Base-by-base conservation (phyloP, 208 protist genomes). In the Plasmodiophora brassicae region DNA sequence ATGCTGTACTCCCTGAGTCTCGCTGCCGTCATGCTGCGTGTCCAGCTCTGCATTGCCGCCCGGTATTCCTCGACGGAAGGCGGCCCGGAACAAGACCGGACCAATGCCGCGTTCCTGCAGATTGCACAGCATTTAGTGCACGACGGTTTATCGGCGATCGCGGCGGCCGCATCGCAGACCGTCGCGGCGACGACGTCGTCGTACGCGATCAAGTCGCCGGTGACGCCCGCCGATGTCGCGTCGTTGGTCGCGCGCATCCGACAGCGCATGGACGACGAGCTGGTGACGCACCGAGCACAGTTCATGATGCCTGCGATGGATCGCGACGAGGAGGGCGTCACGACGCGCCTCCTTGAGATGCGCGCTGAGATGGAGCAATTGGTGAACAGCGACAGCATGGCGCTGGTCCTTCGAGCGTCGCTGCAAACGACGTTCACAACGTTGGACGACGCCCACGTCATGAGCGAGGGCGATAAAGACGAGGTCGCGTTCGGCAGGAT, bases 1-100 rank as follows among this genome's bases (percentile, higher is more conserved):
- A 78, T 78, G 5, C n/a, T 38, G 14, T 78, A 78, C n/a, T 44
- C 32, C 65, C 5, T 78, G 5, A 36, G 14, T 5, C 20, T 78
- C 32, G n/a, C 32, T 38, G 5, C 14, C 5, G n/a, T 78, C 5
- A 8, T 78, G 14, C 41, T 78, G n/a, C 32, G 65, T 14, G 20
- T 78, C 10, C 65, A 78, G 65, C 41, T 78, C 32, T 78, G 14
- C 5, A 78, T 78, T 78, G 65, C 65, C 65, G 65, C 65, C n/a
- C 65, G 65, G 5, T 78, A 78, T 78, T 5, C 65, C 10, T 14
- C 65, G 10, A 32, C 5, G 5, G n/a, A 32, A 38, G 5, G 41
- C 14, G 41, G 41, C 41, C 65, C 5, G 5, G 5, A 38, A 5
- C 14, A 78, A 32, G 32, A 78, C 25, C 50, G 25, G 25, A 57